Evolutionary conservation across 139 green algal species (phyloP), one percentile per base, ranked within the genome.

Genomic region (Tetradesmus obliquus): DNA sequence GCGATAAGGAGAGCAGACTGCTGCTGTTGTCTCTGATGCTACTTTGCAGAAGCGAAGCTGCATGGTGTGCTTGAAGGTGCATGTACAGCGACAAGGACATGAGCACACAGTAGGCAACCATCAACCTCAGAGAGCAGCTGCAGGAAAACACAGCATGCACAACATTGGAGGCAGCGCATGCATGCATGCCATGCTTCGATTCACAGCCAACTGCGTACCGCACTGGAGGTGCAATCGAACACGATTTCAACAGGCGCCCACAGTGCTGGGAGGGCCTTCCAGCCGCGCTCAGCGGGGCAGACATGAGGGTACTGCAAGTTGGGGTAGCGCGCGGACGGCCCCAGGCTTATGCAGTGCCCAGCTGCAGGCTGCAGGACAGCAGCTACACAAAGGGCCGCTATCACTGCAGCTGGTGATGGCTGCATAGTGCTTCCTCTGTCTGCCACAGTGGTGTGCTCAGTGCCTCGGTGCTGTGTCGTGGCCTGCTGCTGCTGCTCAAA

Each of bases 221-320:
- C 62, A 15, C 72, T 84, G 5, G 76, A 54, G 20, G 76, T 79
- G 76, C 87, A 91, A 24, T 91, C 86, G 55, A 91, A 55, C 55
- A 84, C 24, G 5, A 91, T 24, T 5, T 71, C 3, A 7, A 91
- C 24, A 32, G 87, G 87, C 57, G 87, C 79, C 87, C 87, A 91
- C 17, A 91, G 76, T 5, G 66, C 76, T 32, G 87, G 87, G 8
- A 91, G n/a, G 24, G 69, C 32, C 74, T 84, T 84, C 87, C 87
- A 91, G 22, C 79, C 55, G 3, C 45, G 87, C 74, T 86, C 76
- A 15, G 62, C 20, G 20, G 55, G 87, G 76, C 87, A 91, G 3
- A 86, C 51, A 83, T 91, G 55, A 7, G 45, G 45, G 10, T 55
- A 55, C 17, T 85, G 80, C 17, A 62, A 66, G 45, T 20, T 32